Evolutionary conservation across 2,329 filamentous ascomycete species (phyloP), one percentile per base, ranked within the genome.

Genomic region (Zopfia rhizophila): DNA sequence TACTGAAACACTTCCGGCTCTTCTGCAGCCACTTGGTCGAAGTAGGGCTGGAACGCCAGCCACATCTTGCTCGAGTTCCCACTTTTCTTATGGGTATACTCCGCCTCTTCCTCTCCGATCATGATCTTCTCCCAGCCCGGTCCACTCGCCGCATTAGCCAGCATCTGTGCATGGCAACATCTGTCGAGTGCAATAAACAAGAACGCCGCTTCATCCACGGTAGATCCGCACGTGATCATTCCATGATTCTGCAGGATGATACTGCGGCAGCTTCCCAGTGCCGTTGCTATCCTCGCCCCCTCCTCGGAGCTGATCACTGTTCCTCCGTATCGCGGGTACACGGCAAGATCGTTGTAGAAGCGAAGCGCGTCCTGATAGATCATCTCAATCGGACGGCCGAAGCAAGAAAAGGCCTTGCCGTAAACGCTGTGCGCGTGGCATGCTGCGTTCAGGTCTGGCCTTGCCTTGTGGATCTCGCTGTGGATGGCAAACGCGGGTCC

Each of bases 291-390:
- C 6, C 53, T 68, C 11, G 70, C 60, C 22, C 70, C 66, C 25
- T 72, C 68, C 29, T 60, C 73, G 3, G 65, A 63, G 10, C 59
- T 65, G 8, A 61, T 67, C 3, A 68, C 65, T 3, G 70, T 67
- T 6, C 60, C 74, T 5, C 51, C 64, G 36, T 56, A 63, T 30
- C 61, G 54, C n/a, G 28, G 53, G 22, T 58, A 68, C 13, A 72
- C 69, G 32, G 59, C 54, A 48, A 69, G 63, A 45, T 58, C 29
- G 29, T 58, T 51, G 37, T 58, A 58, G 51, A 72, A 74, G 2
- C 69, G 56, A 38, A 72, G 48, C 17, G 64, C 60, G 44, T 76
- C 73, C 45, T 76, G 73, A 1, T 70, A 74, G 27, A 76, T 73
- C 63, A 70, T 68, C 27, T 74, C 70, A 5, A 74, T 58, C 42